Conservation (phyloP, 352 stramenopile genomes). For the Pythium aphanidermatum region DNA sequence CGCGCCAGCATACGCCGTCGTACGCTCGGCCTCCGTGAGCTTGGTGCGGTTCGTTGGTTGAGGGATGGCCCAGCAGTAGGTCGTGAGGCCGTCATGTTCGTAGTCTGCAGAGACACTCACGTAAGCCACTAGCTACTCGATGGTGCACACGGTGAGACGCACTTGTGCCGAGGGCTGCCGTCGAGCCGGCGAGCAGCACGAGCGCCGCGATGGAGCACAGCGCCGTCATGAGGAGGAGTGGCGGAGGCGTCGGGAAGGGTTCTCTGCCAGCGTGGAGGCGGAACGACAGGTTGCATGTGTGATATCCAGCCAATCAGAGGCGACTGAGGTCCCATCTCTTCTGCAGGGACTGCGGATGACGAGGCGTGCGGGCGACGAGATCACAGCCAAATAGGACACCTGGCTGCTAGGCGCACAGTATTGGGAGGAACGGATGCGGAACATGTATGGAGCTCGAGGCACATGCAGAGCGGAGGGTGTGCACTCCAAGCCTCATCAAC, state of each 20-base stretch:
- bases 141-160: neutral
- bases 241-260: neutral
- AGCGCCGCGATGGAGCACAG: conserved; percentile 3
- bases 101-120: conserved; percentile 16
- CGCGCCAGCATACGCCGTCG: conserved; percentile 2
- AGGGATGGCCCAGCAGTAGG: conserved; percentile 26
- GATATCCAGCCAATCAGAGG: too few relatives aligned
- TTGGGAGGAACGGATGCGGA: too few relatives aligned
- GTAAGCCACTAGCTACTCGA: neutral
- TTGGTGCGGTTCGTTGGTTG: conserved; percentile 16
- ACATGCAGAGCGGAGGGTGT: too few relatives aligned
- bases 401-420: too few relatives aligned
- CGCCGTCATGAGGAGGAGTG: neutral
- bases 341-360: too few relatives aligned
- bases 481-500: too few relatives aligned
- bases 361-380: too few relatives aligned
- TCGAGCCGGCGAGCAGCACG: neutral
- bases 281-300: too few relatives aligned
- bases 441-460: too few relatives aligned
- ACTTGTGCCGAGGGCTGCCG: conserved; percentile 10
- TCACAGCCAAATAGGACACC: too few relatives aligned
- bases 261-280: neutral
- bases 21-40: conserved; percentile 17
- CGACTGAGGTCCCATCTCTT: too few relatives aligned
- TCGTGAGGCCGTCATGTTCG: conserved; percentile 20